phyloP scores from a whole-genome alignment of 805 yeast species.

The Ogataea parapolymorpha region DNA sequence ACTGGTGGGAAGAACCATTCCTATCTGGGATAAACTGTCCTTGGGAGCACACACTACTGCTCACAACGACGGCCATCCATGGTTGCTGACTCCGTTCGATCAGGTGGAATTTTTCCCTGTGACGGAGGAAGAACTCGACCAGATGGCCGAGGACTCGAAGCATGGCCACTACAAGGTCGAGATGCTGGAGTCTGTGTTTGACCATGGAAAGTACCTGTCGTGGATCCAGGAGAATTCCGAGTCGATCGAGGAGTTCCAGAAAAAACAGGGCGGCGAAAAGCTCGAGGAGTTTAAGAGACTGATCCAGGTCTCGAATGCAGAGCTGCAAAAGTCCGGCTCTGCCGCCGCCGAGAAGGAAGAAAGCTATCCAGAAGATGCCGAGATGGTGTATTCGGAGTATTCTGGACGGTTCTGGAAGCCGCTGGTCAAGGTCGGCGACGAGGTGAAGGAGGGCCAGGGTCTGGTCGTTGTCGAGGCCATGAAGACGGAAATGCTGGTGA shows the following conservation, averaged over 20 bases:
- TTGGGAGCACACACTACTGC: conserved; percentile 61
- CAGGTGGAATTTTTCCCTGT: conserved; percentile 95
- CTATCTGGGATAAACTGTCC: conserved; percentile 94
- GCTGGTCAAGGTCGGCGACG: conserved; percentile 73
- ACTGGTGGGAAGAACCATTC: conserved; percentile 92
- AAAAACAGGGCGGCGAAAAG: conserved; percentile 73
- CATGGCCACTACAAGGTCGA: conserved; percentile 80
- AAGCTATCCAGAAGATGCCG: conserved; percentile 72
- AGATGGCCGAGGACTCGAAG: conserved; percentile 64
- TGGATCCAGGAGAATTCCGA: conserved; percentile 75
- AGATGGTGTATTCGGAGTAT: conserved; percentile 85
- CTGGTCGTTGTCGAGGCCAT: conserved; percentile 92
- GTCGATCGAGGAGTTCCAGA: conserved; percentile 67
- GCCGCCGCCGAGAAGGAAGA: conserved; percentile 46
- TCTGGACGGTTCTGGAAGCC: conserved; percentile 98
- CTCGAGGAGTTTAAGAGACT: conserved; percentile 80
- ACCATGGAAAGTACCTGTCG: conserved; percentile 69
- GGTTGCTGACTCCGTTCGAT: conserved; percentile 91
- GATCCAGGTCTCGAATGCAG: conserved; percentile 78
- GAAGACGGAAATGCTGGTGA: conserved; percentile 96
- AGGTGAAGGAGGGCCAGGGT: conserved; percentile 70
- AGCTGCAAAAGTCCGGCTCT: conserved; percentile 54
- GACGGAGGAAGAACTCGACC: conserved; percentile 76
- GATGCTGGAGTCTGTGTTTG: conserved; percentile 73
- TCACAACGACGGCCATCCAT: conserved; percentile 55